Evolutionary conservation across 169 alveolate species (phyloP), one percentile per base, ranked within the genome.

Genomic region (Cryptosporidium andersoni): DNA sequence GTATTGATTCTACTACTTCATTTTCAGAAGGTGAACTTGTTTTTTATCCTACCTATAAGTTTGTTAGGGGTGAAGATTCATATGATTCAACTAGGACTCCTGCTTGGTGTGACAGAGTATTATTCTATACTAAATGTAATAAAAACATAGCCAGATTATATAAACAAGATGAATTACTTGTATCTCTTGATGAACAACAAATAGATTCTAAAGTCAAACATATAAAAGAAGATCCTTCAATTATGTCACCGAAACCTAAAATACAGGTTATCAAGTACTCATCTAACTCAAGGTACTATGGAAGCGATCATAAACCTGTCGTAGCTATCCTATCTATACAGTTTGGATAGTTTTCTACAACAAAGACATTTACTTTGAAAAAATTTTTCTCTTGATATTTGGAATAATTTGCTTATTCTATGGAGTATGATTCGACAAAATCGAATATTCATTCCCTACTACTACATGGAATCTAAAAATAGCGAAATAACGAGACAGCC

Each of bases 11-110:
- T 42, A 36, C 92, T 16, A 65, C 81, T 25, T 68, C 66, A 56
- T 90, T 92, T 64, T 64, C 91, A 48, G 99, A 96, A 88, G 95
- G 92, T 8, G 65, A 89, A 12, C 91, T 95, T n/a, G 81, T 80
- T 11, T 96, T 96, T 90, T 81, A 81, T 16, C 99, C 99, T 2
- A 96, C 98, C 4, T 96, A 96, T 91, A 95, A 96, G 89, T 96
- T 89, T 91, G 91, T 85, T 81, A 80, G 82, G 34, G 96, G 96
- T 11, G 90, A 95, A 37, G 89, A 91, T 66, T 81, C 58, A 42
- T 95, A 95, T 88, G 97, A 95, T 47, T 90, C 91, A 42, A 91
- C 95, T 43, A 93, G 99, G 80, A 82, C 93, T 2, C 99, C 99
- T 37, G 95, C 99, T 0, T 96, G 97, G 96, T 92, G 95, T 55